Percentiles rank a stretch among this genome's conserved stretches.
These are phyloP conservation scores for Sindora glabra DNA, from an alignment of 306 rosid species.

Conservation along the genomic window DNA sequence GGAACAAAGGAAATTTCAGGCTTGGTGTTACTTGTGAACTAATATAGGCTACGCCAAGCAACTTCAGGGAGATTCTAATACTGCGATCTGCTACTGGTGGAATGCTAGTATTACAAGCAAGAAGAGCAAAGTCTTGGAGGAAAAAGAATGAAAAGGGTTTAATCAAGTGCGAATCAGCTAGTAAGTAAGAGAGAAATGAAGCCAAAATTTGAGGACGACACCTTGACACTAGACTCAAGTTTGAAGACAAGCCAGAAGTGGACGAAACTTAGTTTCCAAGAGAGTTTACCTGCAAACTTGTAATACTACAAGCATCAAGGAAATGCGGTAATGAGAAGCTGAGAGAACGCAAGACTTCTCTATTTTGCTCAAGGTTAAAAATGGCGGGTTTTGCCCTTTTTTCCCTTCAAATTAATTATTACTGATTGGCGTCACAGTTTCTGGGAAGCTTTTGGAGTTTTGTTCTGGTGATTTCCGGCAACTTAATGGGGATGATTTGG, in stretches of 20 bases:
- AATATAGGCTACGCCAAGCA: too few relatives aligned
- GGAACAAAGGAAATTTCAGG: too few relatives aligned
- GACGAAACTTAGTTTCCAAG: conserved; percentile 62
- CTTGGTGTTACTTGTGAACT: too few relatives aligned
- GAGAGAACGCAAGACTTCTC: background rate
- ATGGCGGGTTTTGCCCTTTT: conserved; percentile 9
- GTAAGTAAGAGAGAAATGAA: background rate
- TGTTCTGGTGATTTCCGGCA: background rate
- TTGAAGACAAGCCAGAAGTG: conserved; percentile 32
- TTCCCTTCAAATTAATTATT: background rate
- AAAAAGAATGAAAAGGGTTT: background rate
- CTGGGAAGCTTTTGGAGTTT: too few relatives aligned
- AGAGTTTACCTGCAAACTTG: conserved; percentile 35
- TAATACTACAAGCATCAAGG: conserved; percentile 11
- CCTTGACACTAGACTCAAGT: conserved; percentile 17
- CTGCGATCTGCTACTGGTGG: too few relatives aligned
- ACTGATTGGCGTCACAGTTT: too few relatives aligned
- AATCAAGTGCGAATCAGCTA: too few relatives aligned
- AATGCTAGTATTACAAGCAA: too few relatives aligned
- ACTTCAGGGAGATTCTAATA: too few relatives aligned
- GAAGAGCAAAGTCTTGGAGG: too few relatives aligned
- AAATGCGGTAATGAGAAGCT: conserved; percentile 16
- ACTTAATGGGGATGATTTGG: too few relatives aligned
- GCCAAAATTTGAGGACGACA: conserved; percentile 28
- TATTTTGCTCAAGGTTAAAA: conserved; percentile 10